Base-by-base conservation (phyloP, 208 protist genomes). In the Trypanosoma theileri region DNA sequence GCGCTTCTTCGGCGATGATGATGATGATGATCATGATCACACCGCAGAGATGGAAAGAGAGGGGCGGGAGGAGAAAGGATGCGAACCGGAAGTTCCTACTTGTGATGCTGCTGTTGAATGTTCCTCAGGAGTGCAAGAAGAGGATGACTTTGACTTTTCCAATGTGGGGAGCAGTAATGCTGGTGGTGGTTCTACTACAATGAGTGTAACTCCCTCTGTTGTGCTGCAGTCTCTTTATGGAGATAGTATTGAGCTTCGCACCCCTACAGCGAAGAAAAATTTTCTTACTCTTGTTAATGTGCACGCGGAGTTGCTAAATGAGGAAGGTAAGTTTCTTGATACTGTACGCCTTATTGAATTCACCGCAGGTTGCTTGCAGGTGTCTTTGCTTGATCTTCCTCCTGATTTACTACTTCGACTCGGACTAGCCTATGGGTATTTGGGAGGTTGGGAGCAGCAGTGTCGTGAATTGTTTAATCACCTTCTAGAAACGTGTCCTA, bases 221-320 rank as follows among this genome's bases (percentile, higher is more conserved):
- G 51, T 75, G 22, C 51, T 80, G 26, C 44, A 42, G 21, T 72
- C 67, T 1, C 45, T 91, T 9, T 91, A 94, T 61, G 83, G 84
- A 44, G 77, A 86, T 42, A 45, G 54, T 12, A 73, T 94, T 12
- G 70, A 79, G 44, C 75, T 94, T 41, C 35, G 45, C 16, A 87
- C 77, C 17, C 44, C 70, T 9, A 63, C 72, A 26, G 72, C 73
- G 28, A 87, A 86, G 59, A 78, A 77, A 40, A 88, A 91, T 68
- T 94, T 96, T 66, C 76, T 96, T 31, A 96, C 84, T 10, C 75
- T 96, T 52, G 63, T 96, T 51, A 96, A 96, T 73, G 88, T 96
- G 4, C 86, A 94, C 58, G 74, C 88, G 12, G 91, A 96, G 75
- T 79, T 96, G 31, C 73, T 94, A 17, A 94, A 92, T 71, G 88